These are phyloP conservation scores for Lepidium didymum DNA, from an alignment of 345 rosid genomes.

Conservation along the genomic window DNA sequence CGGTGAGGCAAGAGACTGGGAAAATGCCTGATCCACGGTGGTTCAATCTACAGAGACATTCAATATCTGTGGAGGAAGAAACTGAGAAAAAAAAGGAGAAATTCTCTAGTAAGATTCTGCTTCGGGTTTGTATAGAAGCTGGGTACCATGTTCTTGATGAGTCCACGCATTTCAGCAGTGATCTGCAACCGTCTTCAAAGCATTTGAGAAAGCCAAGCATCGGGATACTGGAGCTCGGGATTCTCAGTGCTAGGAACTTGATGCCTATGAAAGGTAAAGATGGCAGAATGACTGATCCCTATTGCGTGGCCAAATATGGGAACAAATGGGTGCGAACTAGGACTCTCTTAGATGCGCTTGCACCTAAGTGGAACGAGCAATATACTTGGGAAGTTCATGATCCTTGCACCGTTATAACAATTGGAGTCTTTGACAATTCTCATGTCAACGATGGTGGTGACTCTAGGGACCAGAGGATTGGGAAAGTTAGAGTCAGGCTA, in stretches of 20 bases:
- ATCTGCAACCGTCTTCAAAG: constrained; percentile 89
- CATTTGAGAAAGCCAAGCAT: constrained; percentile 61
- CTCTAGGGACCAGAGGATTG: constrained; percentile 63
- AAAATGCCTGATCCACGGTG: constrained; percentile 64
- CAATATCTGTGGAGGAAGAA: constrained; percentile 42
- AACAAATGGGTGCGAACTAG: constrained; percentile 96
- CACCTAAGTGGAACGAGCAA: constrained; percentile 90
- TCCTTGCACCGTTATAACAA: constrained; percentile 88
- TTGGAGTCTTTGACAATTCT: constrained; percentile 78
- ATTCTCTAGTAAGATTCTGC: constrained; percentile 77
- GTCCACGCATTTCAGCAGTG: constrained; percentile 88
- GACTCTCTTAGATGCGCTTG: constrained; percentile 70
- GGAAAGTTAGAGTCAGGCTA: constrained; percentile 86
- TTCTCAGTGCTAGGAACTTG: constrained; percentile 74
- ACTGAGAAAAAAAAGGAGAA: constrained; percentile 67
- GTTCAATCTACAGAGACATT: constrained; percentile 58
- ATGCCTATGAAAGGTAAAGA: constrained; percentile 84
- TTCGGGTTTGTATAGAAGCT: constrained; percentile 57
- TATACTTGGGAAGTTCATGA: constrained; percentile 97
- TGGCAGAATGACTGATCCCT: constrained; percentile 74
- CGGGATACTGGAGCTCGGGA: constrained; percentile 83
- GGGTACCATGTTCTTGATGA: constrained; percentile 99
- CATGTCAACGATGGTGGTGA: constrained; percentile 72
- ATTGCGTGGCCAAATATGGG: constrained; percentile 94
- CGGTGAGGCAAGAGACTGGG: constrained; percentile 44